phyloP scores from a whole-genome alignment of 371 early-diverging fungal species.

The Parasitella parasitica region DNA sequence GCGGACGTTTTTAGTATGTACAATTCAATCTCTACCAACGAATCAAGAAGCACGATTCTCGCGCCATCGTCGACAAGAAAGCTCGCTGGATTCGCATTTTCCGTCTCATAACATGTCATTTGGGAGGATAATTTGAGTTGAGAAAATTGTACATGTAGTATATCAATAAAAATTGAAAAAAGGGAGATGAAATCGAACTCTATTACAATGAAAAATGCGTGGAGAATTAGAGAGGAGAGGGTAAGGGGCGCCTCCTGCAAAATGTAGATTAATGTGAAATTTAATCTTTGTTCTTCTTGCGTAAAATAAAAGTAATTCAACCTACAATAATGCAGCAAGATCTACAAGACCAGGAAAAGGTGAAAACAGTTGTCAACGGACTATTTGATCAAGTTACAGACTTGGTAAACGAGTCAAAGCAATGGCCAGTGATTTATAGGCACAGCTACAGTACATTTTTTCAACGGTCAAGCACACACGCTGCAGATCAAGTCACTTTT shows the following conservation, averaged over 20 bases:
- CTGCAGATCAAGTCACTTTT: not conserved
- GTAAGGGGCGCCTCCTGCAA: too few species aligned
- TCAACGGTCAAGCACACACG: not conserved
- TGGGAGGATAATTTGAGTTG: not conserved
- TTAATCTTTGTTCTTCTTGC: not conserved
- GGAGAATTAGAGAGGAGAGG: not conserved
- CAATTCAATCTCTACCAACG: not conserved
- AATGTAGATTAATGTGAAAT: too few species aligned
- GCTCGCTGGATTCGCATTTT: not conserved
- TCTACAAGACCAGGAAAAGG: not conserved
- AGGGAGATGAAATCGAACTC: not conserved
- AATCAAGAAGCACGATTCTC: not conserved
- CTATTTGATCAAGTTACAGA: not conserved
- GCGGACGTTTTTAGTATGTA: not conserved
- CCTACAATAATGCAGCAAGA: not conserved
- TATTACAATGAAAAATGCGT: not conserved
- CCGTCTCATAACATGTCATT: not conserved
- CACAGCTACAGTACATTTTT: not conserved
- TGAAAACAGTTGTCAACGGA: not conserved
- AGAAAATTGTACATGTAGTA: too few species aligned
- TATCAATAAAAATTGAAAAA: not conserved
- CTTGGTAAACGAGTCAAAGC: not conserved
- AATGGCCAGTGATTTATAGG: not conserved
- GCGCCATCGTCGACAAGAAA: not conserved
- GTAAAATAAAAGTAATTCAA: not conserved